Evolutionary conservation across 441 rosid species (phyloP), one percentile per base, ranked within the genome.

Genomic region (Pelargonium citronellum): DNA sequence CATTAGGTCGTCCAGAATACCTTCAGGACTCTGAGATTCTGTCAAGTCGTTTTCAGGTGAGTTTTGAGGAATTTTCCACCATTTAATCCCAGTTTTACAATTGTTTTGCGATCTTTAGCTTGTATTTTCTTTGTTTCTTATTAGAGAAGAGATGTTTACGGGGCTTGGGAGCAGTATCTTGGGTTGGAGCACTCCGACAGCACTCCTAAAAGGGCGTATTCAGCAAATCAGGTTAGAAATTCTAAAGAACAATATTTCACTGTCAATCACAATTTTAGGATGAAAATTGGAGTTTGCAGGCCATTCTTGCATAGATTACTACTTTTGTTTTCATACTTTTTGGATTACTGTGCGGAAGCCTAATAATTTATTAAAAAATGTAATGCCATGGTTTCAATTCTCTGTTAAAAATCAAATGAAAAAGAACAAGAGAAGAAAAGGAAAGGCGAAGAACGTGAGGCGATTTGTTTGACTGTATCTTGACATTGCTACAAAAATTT

Each of bases 81-180:
- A 10, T 22, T 22, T 20, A 10, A 60, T 60, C 27, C 12, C 27
- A 60, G 15, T 20, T 5, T 9, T 4, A 39, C 64, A 15, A 20
- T 22, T 60, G 27, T 60, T 20, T 20, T 60, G 7, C n/a, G 2
- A 10, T 11, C 27, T 60, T 3, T 55, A 12, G 53, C 5, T 12
- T 7, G 20, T 67, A 41, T 47, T 41, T 49, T 19, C 49, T 64
- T 65, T 15, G 46, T 68, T 37, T 27, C 15, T 62, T 12, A 24
- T 8, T 69, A 86, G 89, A 82, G 86, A 75, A 84, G 87, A 71
- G 91, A 83, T 73, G 85, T 86, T 4, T 82, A 86, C 69, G 88
- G 93, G 73, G 87, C 87, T 63, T 86, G 83, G 85, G 90, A 86
- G 82, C 90, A 86, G 78, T 86, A 88, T 74, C 88, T 88, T 1